Percentiles rank a stretch among this genome's conserved stretches.
Conservation (phyloP, 768 basidiomycete species). For the Phlebiopsis flavidoalba region DNA sequence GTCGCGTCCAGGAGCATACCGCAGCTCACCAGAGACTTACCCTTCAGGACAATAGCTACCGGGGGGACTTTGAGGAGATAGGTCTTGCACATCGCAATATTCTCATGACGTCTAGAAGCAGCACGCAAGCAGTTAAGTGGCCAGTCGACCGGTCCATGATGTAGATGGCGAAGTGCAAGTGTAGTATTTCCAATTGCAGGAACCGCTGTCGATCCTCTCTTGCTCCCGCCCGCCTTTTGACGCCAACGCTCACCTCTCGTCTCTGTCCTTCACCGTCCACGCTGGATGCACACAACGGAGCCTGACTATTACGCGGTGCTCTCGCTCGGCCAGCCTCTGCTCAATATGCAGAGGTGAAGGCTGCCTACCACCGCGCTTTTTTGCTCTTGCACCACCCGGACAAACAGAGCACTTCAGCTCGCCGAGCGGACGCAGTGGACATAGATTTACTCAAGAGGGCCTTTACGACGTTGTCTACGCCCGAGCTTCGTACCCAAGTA, state of each 20-base stretch:
- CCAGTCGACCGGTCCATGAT: background rate
- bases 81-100: background rate
- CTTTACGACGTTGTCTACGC: conserved; percentile 53
- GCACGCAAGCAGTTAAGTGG: background rate
- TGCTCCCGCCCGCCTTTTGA: background rate
- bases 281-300: conserved; percentile 15
- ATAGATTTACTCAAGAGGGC: conserved; percentile 65
- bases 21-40: background rate
- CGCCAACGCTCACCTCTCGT: background rate
- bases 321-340: conserved; percentile 44
- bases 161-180: background rate
- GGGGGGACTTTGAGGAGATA: background rate
- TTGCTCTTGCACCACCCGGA: conserved; percentile 66
- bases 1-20: background rate
- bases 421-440: conserved; percentile 26
- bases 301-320: conserved; percentile 60
- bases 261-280: conserved; percentile 8
- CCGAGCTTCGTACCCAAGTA: conserved; percentile 44
- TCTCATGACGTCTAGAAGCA: background rate
- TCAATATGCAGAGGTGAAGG: conserved; percentile 52
- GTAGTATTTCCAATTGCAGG: background rate
- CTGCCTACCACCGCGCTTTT: conserved; percentile 64
- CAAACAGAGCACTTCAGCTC: conserved; percentile 28
- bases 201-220: background rate
- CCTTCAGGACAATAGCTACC: background rate